phyloP scores from a whole-genome alignment of 345 rosid genomes.

The thale cress (Arabidopsis thaliana) region TAIR10.1 NC_003075.7:11532501-11533000 shows the following conservation, averaged over 20 bases:
- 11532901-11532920: not conserved
- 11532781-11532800: constrained; percentile 69
- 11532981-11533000: not conserved
- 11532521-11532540: constrained; percentile 58
- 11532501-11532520: constrained; percentile 56
- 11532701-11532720: constrained; percentile 60
- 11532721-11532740: constrained; percentile 75
- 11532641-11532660: constrained; percentile 80
- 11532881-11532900: not conserved
- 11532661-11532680: constrained; percentile 86
- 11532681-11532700: constrained; percentile 63
- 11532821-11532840: constrained; percentile 28
- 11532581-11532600: constrained; percentile 87
- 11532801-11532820: constrained; percentile 37
- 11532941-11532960: constrained; percentile 30
- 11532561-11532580: constrained; percentile 76
- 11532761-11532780: constrained; percentile 54
- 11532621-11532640: constrained; percentile 69
- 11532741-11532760: constrained; percentile 69
- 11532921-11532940: not conserved
- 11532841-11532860: constrained; percentile 4
- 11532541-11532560: constrained; percentile 67
- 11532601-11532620: constrained; percentile 57
- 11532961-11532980: constrained; percentile 25
- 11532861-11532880: constrained; percentile 19